Base-by-base conservation (phyloP, 257 asterid genomes). In the Solanum tacnaense region DNA sequence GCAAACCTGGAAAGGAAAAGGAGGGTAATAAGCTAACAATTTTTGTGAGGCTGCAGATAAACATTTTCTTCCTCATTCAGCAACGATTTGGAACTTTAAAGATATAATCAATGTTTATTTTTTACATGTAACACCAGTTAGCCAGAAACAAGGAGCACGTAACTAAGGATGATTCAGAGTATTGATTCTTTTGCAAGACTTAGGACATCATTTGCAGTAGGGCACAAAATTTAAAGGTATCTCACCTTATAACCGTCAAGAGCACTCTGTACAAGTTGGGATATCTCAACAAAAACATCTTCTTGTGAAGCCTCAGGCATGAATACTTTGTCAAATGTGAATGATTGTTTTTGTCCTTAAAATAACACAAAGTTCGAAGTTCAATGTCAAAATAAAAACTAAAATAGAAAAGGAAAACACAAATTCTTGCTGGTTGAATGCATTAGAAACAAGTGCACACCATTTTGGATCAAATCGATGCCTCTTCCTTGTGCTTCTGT, bases 251-350 rank as follows among this genome's bases (percentile, higher is more conserved):
- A 97, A 38, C 99, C 99, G 65, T 97, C 99, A 67, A 97, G 97
- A 72, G 99, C 99, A 84, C 99, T 96, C 92, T 97, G 99, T 38
- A 97, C 98, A 87, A 97, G 96, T 91, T 97, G 99, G 41, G 99
- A 95, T 91, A 97, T 97, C 91, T 97, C 99, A 75, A 94, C 94
- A 86, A 97, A 97, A 44, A 97, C 99, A 89, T 93, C 94, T 90
- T 96, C 92, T 89, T 97, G 99, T 20, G 98, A 91, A 88, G 93
- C 97, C 60, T 95, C 98, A 5, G 98, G 98, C 88, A 88, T 86
- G 86, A 97, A 96, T 35, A 97, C 99, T 92, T 95, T 96, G 92
- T 97, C 99, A 84, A 91, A 97, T 15, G 96, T 95, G 93, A 96
- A 97, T 29, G 98, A 92, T 75, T 90, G 95, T 78, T 92, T 95